Evolutionary conservation across 345 rosid species (phyloP).

Genomic region (Pugionium dolabratum): DNA sequence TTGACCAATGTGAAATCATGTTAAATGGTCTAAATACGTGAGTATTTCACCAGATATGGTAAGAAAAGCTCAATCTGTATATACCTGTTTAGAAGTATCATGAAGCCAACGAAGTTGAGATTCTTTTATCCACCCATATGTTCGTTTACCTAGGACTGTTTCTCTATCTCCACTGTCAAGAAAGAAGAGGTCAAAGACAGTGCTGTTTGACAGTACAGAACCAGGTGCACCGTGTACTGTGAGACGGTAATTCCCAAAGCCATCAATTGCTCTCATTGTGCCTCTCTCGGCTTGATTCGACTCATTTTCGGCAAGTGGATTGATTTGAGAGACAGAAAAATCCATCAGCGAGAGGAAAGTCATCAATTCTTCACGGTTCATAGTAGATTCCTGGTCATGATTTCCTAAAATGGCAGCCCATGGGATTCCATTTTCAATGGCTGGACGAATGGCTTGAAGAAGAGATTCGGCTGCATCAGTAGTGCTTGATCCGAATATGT

Average conservation of each 20-base stretch:
- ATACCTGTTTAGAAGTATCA: constrained; percentile 43
- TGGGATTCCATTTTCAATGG: constrained; percentile 68
- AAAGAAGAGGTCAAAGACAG: constrained; percentile 76
- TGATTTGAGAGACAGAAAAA: constrained; percentile 68
- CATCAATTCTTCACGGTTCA: constrained; percentile 84
- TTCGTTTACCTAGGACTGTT: constrained; percentile 57
- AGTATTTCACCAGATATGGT: background rate
- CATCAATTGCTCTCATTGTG: constrained; percentile 51
- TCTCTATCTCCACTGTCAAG: constrained; percentile 89
- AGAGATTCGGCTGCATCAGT: constrained; percentile 92
- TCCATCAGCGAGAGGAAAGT: constrained; percentile 82
- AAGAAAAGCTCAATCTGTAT: background rate
- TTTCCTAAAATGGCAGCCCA: constrained; percentile 95
- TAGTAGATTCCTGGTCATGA: constrained; percentile 90
- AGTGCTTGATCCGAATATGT: constrained; percentile 80
- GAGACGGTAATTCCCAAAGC: constrained; percentile 76
- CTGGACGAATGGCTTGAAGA: constrained; percentile 68
- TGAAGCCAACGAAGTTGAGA: constrained; percentile 85
- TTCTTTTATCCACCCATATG: constrained; percentile 87
- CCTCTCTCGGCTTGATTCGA: constrained; percentile 26
- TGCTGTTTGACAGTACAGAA: constrained; percentile 65
- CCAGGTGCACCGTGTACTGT: constrained; percentile 75
- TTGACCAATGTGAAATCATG: constrained; percentile 36
- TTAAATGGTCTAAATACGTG: background rate
- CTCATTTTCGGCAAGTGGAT: constrained; percentile 51